phyloP scores from a whole-genome alignment of 2,329 filamentous ascomycete genomes.

The Ilyonectria robusta region DNA sequence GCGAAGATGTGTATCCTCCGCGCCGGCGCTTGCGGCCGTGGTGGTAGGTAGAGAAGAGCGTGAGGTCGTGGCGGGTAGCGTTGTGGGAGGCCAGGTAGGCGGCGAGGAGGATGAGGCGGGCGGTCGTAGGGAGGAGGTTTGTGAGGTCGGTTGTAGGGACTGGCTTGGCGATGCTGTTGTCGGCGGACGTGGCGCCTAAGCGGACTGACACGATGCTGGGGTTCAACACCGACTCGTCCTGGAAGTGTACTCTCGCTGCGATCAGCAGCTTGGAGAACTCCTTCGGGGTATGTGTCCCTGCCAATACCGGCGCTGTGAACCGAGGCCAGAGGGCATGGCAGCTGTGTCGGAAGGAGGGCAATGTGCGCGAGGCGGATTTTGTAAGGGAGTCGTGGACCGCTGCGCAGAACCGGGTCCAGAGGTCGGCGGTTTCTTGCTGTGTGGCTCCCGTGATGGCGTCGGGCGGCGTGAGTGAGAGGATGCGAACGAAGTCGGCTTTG shows the following conservation, averaged over 20 bases:
- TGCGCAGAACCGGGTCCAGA: constrained; percentile 85
- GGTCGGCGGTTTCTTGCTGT: constrained; percentile 70
- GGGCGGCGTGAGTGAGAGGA: constrained; percentile 73
- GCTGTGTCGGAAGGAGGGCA: constrained; percentile 79
- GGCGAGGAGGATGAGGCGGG: constrained; percentile 80
- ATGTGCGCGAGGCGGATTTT: constrained; percentile 83
- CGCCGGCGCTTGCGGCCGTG: constrained; percentile 65
- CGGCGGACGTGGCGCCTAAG: constrained; percentile 19
- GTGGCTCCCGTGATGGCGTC: constrained; percentile 64
- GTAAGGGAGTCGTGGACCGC: constrained; percentile 91
- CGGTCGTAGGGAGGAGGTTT: constrained; percentile 76
- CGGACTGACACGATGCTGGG: constrained; percentile 69
- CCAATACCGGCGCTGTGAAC: constrained; percentile 84
- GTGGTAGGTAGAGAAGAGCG: constrained; percentile 82
- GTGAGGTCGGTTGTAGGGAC: constrained; percentile 61
- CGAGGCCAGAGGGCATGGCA: constrained; percentile 86
- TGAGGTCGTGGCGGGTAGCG: constrained; percentile 78
- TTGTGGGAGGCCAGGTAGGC: constrained; percentile 89
- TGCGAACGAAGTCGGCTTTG: constrained; percentile 83
- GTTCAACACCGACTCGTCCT: constrained; percentile 79
- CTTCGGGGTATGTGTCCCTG: constrained; percentile 79
- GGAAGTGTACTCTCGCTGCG: constrained; percentile 76
- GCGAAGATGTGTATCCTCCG: constrained; percentile 56
- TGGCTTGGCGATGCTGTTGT: constrained; percentile 26
- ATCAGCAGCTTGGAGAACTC: constrained; percentile 90